Percentiles rank a stretch among this genome's conserved stretches.
phyloP scores from a whole-genome alignment of 768 basidiomycete species.

The Tephrocybe sp. region DNA sequence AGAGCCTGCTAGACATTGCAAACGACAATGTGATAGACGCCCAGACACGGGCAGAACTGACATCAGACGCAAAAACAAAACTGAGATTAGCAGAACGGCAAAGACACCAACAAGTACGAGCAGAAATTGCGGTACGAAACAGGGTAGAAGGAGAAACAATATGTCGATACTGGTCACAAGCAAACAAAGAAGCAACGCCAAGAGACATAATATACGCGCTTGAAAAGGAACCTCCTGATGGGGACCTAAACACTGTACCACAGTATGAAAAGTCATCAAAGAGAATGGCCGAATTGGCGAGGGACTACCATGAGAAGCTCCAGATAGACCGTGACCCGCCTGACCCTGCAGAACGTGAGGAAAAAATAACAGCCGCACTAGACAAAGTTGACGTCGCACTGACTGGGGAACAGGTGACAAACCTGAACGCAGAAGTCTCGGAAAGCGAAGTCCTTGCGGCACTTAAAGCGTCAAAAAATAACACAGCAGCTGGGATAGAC shows the following conservation, averaged over 20 bases:
- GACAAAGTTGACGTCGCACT: too few species aligned
- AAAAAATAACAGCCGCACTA: too few species aligned
- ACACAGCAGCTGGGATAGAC: conserved; percentile 18
- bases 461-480: conserved; percentile 8
- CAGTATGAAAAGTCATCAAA: too few species aligned
- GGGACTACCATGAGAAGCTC: conserved; percentile 4
- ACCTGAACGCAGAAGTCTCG: background rate
- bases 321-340: background rate
- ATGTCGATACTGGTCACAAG: conserved; percentile 9
- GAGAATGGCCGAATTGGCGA: conserved; percentile 5
- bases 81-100: too few species aligned
- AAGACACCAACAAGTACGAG: conserved; percentile 6
- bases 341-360: too few species aligned
- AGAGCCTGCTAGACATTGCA: too few species aligned
- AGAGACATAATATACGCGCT: conserved; percentile 9
- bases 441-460: conserved; percentile 7
- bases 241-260: background rate
- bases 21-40: too few species aligned
- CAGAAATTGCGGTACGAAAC: background rate
- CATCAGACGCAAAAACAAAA: too few species aligned
- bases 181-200: conserved; percentile 12
- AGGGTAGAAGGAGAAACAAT: conserved; percentile 13
- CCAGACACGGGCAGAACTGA: too few species aligned
- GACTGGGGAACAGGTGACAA: too few species aligned
- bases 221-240: background rate